These are phyloP conservation scores for Pichia membranifaciens DNA, from an alignment of 805 yeast genomes.

Conservation along the genomic window DNA sequence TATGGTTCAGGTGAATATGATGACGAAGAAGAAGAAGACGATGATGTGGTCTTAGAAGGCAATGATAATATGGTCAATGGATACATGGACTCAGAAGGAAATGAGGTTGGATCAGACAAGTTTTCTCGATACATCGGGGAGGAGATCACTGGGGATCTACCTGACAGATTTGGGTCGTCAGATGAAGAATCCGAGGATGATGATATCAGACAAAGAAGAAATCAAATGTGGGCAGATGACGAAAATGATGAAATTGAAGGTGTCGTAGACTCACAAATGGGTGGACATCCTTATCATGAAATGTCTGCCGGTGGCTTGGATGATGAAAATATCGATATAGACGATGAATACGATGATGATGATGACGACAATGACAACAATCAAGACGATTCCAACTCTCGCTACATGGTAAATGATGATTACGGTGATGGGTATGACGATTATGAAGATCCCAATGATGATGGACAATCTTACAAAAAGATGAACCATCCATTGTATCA, in stretches of 20 bases:
- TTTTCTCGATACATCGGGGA: conserved; percentile 72
- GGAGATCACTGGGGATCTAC: conserved; percentile 53
- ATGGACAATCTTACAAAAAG: conserved; percentile 67
- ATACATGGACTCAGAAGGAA: conserved; percentile 22
- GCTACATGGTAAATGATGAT: conserved; percentile 2
- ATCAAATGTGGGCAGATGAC: conserved; percentile 9
- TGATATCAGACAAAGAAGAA: conserved; percentile 13
- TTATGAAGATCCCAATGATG: conserved; percentile 76
- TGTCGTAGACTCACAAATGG: conserved; percentile 24
- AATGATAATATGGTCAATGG: conserved; percentile 16
- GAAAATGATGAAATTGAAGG: conserved; percentile 11
- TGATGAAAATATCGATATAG: conserved; percentile 46
- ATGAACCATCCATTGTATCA: conserved; percentile 56
- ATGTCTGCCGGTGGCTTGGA: conserved; percentile 30
- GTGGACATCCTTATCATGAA: conserved; percentile 32
- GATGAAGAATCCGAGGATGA: conserved; percentile 58
- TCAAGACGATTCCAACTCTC: conserved; percentile 10
- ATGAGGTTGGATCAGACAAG: conserved; percentile 38
- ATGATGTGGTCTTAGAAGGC: conserved; percentile 18
- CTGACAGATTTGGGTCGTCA: conserved; percentile 44
- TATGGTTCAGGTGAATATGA: conserved; percentile 24
- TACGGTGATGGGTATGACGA: conserved; percentile 44
- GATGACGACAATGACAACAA: conserved; percentile 43
- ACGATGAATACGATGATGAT: conserved; percentile 16
- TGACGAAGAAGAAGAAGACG: conserved; percentile 19